Conservation (phyloP, 2,329 filamentous ascomycete species). For the Myriosclerotinia scirpicola region DNA sequence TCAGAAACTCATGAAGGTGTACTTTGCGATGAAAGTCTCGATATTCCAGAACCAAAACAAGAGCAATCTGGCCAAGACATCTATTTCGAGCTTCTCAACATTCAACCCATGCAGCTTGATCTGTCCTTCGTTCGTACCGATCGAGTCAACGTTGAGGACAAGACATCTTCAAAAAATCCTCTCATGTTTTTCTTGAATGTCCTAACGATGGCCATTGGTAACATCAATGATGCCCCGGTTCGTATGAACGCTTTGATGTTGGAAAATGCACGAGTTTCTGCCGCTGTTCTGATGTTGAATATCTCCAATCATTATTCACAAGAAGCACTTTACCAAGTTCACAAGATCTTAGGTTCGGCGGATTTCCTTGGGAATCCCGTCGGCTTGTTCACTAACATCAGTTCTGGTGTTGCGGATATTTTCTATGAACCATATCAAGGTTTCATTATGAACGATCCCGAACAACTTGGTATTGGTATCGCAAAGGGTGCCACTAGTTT, state of each 20-base stretch:
- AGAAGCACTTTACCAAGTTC: conserved; percentile 91
- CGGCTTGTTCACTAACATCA: conserved; percentile 96
- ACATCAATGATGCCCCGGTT: conserved; percentile 96
- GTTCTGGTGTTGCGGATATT: conserved; percentile 93
- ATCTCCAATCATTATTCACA: conserved; percentile 95
- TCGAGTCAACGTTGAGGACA: conserved; percentile 93
- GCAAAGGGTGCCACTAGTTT: conserved; percentile 96
- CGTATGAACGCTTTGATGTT: conserved; percentile 90
- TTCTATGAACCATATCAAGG: conserved; percentile 99
- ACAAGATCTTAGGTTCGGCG: conserved; percentile 94
- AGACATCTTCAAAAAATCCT: conserved; percentile 84
- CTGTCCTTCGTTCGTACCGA: conserved; percentile 97
- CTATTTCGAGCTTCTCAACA: conserved; percentile 95
- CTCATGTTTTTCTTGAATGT: conserved; percentile 99
- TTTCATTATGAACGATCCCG: conserved; percentile 85
- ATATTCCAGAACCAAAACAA: conserved; percentile 87
- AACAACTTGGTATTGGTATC: conserved; percentile 91
- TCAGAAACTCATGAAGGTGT: conserved; percentile 72
- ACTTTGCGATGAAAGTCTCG: conserved; percentile 84
- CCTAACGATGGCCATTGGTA: conserved; percentile 98
- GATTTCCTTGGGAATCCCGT: conserved; percentile 98
- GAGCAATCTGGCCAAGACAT: conserved; percentile 87
- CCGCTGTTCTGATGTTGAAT: conserved; percentile 78
- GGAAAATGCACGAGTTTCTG: conserved; percentile 91
- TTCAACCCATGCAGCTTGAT: conserved; percentile 98